Percentiles rank a stretch among this genome's conserved stretches.
Evolutionary conservation across 495 filamentous ascomycete species (phyloP).

Genomic region (Lophium mytilinum): DNA sequence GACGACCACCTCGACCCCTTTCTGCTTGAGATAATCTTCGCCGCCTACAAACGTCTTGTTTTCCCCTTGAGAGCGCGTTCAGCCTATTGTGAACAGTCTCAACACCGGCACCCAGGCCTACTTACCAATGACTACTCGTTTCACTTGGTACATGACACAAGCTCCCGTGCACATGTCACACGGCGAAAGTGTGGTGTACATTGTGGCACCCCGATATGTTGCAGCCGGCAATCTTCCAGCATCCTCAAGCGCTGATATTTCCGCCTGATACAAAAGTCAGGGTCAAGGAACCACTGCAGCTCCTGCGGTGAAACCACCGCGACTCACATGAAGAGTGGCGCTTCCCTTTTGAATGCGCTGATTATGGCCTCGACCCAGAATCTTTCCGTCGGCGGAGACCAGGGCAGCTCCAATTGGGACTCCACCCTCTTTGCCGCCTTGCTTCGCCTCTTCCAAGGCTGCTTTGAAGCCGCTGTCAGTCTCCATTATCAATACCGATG

Average conservation of each 20-base stretch:
- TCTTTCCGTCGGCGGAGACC: slow-evolving; percentile 58
- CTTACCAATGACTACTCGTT: slow-evolving; percentile 59
- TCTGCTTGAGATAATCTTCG: slow-evolving; percentile 61
- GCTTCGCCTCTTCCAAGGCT: slow-evolving; percentile 71
- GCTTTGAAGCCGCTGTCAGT: slow-evolving; percentile 46
- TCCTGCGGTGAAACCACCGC: not conserved
- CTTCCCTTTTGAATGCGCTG: slow-evolving; percentile 72
- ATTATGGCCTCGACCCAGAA: slow-evolving; percentile 76
- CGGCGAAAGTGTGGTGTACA: slow-evolving; percentile 82
- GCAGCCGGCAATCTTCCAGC: slow-evolving; percentile 66
- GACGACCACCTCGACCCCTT: slow-evolving; percentile 69
- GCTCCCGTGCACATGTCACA: slow-evolving; percentile 89
- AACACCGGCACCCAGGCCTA: not conserved
- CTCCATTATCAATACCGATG: slow-evolving; percentile 35
- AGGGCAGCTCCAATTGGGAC: slow-evolving; percentile 76
- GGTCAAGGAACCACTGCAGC: not conserved
- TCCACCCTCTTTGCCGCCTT: slow-evolving; percentile 63
- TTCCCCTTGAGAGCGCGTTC: slow-evolving; percentile 50
- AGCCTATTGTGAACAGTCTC: not conserved
- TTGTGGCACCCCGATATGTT: slow-evolving; percentile 65
- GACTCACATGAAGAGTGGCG: slow-evolving; percentile 64
- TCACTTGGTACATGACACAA: slow-evolving; percentile 70
- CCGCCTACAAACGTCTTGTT: slow-evolving; percentile 72
- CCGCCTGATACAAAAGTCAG: slow-evolving; percentile 46
- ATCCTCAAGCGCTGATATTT: slow-evolving; percentile 72